phyloP scores from a whole-genome alignment of 2,329 filamentous ascomycete species.

The Cercospora sp. region DNA sequence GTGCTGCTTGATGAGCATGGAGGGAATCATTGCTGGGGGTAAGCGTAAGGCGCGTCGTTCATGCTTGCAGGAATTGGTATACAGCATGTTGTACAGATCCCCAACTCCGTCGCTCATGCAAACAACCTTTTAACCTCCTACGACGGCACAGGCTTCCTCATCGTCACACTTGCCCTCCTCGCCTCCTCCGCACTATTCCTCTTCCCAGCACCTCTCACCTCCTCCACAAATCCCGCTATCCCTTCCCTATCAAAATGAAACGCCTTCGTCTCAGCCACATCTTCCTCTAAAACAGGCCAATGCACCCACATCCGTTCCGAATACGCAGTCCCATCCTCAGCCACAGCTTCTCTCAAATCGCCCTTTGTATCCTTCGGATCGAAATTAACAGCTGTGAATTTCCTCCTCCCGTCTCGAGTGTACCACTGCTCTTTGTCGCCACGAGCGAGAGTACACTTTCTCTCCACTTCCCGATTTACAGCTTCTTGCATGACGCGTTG shows the following conservation, averaged over 20 bases:
- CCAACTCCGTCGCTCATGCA: neutral
- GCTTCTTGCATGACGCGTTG: slow-evolving; percentile 41
- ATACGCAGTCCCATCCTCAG: slow-evolving; percentile 43
- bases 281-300: slow-evolving; percentile 44
- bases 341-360: slow-evolving; percentile 40
- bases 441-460: neutral
- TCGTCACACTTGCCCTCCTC: neutral
- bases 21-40: neutral
- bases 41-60: neutral
- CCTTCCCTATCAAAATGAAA: slow-evolving; percentile 34
- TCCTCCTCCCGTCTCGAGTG: slow-evolving; percentile 19
- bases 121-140: neutral
- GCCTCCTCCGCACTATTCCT: neutral
- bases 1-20: too few species aligned
- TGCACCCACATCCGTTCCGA: slow-evolving; percentile 51
- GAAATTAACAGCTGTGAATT: slow-evolving; percentile 42
- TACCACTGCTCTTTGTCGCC: neutral
- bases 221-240: neutral
- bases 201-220: neutral
- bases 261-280: slow-evolving; percentile 39
- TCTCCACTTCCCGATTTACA: slow-evolving; percentile 34
- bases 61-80: neutral
- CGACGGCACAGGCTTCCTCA: neutral
- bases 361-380: slow-evolving; percentile 41
- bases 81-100: neutral